These are phyloP conservation scores for Dactylonectria estremocensis DNA, from an alignment of 2,329 filamentous ascomycete species.

Conservation along the genomic window DNA sequence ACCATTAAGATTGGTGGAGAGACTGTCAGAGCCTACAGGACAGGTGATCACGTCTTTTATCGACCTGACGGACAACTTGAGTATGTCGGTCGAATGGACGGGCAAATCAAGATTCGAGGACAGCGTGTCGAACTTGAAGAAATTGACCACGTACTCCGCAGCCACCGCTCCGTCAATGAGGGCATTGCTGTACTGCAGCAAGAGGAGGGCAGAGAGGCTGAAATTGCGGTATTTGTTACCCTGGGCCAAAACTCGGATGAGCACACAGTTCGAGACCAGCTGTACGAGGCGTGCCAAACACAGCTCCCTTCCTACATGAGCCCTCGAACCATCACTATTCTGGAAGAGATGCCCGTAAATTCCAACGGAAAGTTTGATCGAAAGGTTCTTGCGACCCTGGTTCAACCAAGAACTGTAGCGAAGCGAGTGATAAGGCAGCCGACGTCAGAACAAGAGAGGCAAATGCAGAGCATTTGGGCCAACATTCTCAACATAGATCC, in stretches of 20 bases:
- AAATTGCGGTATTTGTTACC: not conserved
- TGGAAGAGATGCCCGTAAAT: conserved; percentile 48
- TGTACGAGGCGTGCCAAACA: conserved; percentile 13
- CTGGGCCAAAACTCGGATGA: not conserved
- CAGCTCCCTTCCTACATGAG: conserved; percentile 48
- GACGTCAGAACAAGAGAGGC: conserved; percentile 25
- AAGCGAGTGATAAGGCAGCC: conserved; percentile 6
- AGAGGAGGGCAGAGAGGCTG: not conserved
- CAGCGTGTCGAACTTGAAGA: conserved; percentile 45
- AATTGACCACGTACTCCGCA: conserved; percentile 29
- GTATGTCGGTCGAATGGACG: conserved; percentile 39
- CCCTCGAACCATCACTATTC: conserved; percentile 37
- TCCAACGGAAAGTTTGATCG: conserved; percentile 47
- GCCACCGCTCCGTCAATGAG: conserved; percentile 3
- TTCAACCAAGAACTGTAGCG: not conserved
- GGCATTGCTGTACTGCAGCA: not conserved
- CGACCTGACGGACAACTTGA: conserved; percentile 34
- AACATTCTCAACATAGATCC: conserved; percentile 52
- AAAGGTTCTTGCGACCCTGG: conserved; percentile 19
- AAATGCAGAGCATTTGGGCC: conserved; percentile 55
- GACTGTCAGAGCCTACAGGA: conserved; percentile 29
- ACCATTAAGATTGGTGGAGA: not conserved
- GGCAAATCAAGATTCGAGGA: conserved; percentile 41
- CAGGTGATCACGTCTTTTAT: conserved; percentile 36
- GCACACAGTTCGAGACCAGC: not conserved